These are phyloP conservation scores for Cordyceps militaris DNA, from an alignment of 2,329 filamentous ascomycete genomes.

Conservation along the genomic window DNA sequence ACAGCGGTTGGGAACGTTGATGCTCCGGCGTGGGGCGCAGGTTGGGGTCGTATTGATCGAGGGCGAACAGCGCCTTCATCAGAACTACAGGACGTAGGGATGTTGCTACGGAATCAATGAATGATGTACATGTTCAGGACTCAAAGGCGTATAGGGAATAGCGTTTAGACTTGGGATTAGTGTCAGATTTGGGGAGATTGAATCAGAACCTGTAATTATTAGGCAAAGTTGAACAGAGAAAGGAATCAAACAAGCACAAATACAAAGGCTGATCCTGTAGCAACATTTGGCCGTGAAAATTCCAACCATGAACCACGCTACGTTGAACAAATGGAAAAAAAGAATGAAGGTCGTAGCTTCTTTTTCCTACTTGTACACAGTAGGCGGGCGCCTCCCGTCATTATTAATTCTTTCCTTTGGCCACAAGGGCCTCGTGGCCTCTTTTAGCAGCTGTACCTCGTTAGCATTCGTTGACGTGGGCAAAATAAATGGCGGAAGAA, in stretches of 20 bases:
- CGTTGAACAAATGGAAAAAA: constrained; percentile 9
- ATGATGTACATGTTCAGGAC: background rate
- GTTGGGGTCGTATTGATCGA: constrained; percentile 27
- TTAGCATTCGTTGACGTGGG: too few species aligned
- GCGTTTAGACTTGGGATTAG: background rate
- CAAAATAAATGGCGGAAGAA: background rate
- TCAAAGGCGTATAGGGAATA: background rate
- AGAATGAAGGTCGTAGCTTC: background rate
- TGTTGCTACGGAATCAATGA: constrained; percentile 18
- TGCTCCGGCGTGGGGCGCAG: constrained; percentile 25
- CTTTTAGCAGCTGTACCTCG: background rate
- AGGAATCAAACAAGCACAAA: background rate
- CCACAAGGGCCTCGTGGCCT: too few species aligned
- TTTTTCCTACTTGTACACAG: background rate
- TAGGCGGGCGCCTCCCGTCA: background rate
- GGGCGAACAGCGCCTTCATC: constrained; percentile 18
- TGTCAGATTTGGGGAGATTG: background rate
- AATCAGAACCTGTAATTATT: background rate
- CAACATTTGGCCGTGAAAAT: background rate
- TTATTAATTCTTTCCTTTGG: background rate
- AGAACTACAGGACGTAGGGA: constrained; percentile 30
- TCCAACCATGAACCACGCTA: background rate
- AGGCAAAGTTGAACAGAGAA: background rate
- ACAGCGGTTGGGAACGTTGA: background rate
- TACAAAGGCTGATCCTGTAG: background rate